Conservation (phyloP, 192 early-diverging fungal species). For the Coemansia sp. region DNA sequence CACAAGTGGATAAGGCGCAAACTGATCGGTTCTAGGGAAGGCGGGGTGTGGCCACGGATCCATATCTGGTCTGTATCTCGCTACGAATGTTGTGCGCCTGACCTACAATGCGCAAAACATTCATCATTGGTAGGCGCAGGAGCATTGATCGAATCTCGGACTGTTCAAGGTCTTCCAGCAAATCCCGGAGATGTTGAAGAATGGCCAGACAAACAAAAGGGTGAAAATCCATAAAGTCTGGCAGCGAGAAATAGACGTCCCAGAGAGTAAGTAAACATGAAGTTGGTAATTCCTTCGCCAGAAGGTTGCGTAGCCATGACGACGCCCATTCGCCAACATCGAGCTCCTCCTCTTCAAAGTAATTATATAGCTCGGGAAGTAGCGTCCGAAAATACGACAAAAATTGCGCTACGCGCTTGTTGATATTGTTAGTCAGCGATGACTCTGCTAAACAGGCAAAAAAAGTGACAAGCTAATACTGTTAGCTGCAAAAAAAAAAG, state of each 20-base stretch:
- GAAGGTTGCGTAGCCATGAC: conserved; percentile 78
- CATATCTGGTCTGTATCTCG: conserved; percentile 65
- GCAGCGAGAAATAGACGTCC: conserved; percentile 85
- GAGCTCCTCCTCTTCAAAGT: conserved; percentile 95
- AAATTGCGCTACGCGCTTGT: conserved; percentile 81
- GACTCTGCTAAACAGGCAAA: conserved; percentile 62
- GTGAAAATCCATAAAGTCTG: conserved; percentile 76
- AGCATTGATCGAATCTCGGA: conserved; percentile 86
- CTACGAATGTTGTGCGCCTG: conserved; percentile 69
- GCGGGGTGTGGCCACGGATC: conserved; percentile 3
- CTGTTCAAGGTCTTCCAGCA: conserved; percentile 86
- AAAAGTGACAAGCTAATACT: not conserved
- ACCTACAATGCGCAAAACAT: conserved; percentile 67
- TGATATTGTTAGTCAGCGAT: conserved; percentile 60
- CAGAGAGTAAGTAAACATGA: conserved; percentile 77
- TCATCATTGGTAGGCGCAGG: conserved; percentile 70
- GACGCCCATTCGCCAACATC: conserved; percentile 83
- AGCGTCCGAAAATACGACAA: conserved; percentile 79
- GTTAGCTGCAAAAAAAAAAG: not conserved
- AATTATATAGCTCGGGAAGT: conserved; percentile 86
- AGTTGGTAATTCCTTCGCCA: conserved; percentile 81
- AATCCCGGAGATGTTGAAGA: conserved; percentile 69
- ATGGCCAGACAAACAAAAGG: conserved; percentile 88
- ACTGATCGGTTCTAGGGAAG: not conserved
- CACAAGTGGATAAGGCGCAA: conserved; percentile 23